Percentiles rank a stretch among this genome's conserved stretches.
Conservation (phyloP, 2,329 filamentous ascomycete species). For the Diaporthe australafricana region DNA sequence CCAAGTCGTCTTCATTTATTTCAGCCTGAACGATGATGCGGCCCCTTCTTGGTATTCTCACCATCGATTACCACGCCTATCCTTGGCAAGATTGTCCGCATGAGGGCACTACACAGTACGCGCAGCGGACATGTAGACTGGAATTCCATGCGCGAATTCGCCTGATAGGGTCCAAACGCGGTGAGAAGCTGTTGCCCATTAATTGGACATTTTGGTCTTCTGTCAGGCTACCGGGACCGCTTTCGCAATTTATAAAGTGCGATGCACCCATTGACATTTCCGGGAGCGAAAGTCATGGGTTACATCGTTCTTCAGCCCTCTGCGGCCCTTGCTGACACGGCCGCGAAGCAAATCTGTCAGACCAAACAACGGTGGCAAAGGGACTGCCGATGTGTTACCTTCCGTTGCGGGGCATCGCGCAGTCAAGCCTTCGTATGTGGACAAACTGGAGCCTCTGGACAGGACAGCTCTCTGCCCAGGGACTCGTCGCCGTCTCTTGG, state of each 20-base stretch:
- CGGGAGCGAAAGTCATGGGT: conserved; percentile 1
- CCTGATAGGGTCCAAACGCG: neutral
- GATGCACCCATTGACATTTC: neutral
- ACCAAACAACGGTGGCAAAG: neutral
- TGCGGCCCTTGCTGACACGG: conserved; percentile 18
- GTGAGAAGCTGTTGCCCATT: neutral
- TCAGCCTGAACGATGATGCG: conserved; percentile 11
- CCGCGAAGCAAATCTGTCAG: conserved; percentile 13
- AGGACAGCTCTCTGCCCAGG: neutral
- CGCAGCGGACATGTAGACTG: neutral
- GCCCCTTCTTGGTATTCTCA: neutral
- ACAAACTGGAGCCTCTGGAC: conserved; percentile 16
- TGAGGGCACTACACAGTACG: neutral
- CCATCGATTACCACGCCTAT: neutral
- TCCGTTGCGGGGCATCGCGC: neutral
- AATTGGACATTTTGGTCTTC: neutral
- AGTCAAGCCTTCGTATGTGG: conserved; percentile 6
- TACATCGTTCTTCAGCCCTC: conserved; percentile 28
- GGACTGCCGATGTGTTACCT: neutral
- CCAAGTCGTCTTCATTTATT: conserved; percentile 17
- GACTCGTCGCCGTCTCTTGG: conserved; percentile 5
- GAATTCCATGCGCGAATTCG: neutral
- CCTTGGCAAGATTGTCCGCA: neutral
- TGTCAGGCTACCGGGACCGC: neutral
- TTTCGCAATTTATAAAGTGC: neutral